Conservation (phyloP, 768 basidiomycete species). For the Cystobasidium ongulense region DNA sequence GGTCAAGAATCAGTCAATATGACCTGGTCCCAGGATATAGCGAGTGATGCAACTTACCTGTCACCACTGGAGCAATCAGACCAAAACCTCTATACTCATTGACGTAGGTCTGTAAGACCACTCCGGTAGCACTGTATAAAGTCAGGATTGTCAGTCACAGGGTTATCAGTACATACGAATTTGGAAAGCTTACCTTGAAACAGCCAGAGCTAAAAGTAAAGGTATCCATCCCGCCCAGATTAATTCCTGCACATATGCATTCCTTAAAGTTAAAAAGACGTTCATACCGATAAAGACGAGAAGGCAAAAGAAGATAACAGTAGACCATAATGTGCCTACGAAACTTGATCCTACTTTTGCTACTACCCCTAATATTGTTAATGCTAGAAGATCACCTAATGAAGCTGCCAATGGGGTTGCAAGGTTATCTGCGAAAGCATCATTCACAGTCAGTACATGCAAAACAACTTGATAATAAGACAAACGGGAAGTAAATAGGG, state of each 20-base stretch:
- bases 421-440: constrained; percentile 65
- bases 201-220: constrained; percentile 78
- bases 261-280: constrained; percentile 56
- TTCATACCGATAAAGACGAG: constrained; percentile 54
- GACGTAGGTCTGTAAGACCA: constrained; percentile 84
- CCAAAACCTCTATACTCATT: constrained; percentile 79
- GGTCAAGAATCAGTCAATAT: background rate
- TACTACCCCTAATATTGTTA: constrained; percentile 64
- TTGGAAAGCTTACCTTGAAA: constrained; percentile 36
- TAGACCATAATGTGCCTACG: constrained; percentile 51
- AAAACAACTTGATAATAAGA: background rate
- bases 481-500: background rate
- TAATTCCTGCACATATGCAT: constrained; percentile 62
- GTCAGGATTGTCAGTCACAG: constrained; percentile 44
- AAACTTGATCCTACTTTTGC: constrained; percentile 33
- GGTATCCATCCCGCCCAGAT: constrained; percentile 82
- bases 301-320: constrained; percentile 53
- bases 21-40: constrained; percentile 51
- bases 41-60: constrained; percentile 52
- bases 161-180: too few species aligned
- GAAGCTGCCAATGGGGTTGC: constrained; percentile 87
- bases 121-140: constrained; percentile 68
- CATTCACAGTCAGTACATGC: too few species aligned
- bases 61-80: constrained; percentile 75
- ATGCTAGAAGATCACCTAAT: constrained; percentile 83